Conservation (phyloP, 352 stramenopile species). For the Globisporangium sylvaticum region DNA sequence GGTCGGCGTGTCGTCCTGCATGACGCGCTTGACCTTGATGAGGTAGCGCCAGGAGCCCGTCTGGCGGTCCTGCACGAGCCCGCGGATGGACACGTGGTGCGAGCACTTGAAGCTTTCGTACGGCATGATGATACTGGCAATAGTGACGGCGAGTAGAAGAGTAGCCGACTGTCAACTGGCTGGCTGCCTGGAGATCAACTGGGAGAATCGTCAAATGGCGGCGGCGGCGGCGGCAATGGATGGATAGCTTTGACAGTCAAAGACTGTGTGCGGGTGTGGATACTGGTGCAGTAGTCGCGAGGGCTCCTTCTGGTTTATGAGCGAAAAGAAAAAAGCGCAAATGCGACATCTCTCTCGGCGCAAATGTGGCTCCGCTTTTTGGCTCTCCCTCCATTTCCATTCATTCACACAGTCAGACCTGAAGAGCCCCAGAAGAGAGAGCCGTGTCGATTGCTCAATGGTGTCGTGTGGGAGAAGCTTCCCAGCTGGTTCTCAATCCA, state of each 20-base stretch:
- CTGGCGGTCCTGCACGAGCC: conserved; percentile 53
- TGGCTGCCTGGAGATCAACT: not conserved
- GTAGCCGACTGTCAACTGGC: too few species aligned
- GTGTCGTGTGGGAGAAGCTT: not conserved
- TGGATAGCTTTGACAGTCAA: not conserved
- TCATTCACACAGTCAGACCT: not conserved
- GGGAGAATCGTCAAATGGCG: not conserved
- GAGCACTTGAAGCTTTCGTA: conserved; percentile 73
- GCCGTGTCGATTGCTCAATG: not conserved
- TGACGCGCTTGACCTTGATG: conserved; percentile 44
- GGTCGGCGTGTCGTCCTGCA: conserved; percentile 27
- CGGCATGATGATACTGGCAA: conserved; percentile 38
- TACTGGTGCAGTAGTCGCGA: not conserved
- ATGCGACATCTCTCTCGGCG: not conserved
- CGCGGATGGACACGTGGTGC: conserved; percentile 57
- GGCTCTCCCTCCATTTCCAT: not conserved
- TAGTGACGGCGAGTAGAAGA: too few species aligned
- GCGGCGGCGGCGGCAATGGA: not conserved
- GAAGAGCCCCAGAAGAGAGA: not conserved
- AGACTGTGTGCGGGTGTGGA: not conserved
- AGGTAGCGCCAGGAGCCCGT: conserved; percentile 66
- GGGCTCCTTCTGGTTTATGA: not conserved
- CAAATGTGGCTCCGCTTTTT: not conserved
- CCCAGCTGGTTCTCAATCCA: not conserved
- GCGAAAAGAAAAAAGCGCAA: conserved; percentile 1